Base-by-base conservation (phyloP, 2,329 filamentous ascomycete species). In the Hypoxylon sp. region DNA sequence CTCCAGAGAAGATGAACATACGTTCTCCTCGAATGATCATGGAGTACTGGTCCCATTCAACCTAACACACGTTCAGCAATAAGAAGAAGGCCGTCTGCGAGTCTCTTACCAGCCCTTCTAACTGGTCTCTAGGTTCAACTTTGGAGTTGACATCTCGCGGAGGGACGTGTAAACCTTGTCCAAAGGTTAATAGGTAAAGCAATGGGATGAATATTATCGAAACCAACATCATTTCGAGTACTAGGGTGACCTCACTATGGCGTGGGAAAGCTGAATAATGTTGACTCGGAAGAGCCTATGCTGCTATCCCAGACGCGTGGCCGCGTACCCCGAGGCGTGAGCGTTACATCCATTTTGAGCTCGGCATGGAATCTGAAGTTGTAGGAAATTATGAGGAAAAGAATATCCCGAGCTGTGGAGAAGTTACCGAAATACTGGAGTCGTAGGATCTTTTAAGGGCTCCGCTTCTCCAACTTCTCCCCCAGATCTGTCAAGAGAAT, bases 41-140 rank as follows among this genome's bases (percentile, higher is more conserved):
- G 0, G 91, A 92, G 71, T 92, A 83, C 46, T 91, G 84, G 76
- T 94, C 92, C 88, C 90, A 94, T 50, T 90, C 92, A 19, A 92
- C 85, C 73, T 74, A 42, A 26, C 8, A n/a, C 17, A 48, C 3
- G 13, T 39, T 66, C 14, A 69, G 59, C 10, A 62, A 61, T 24
- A n/a, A 33, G 4, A 55, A 37, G 17, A 22, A 11, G 19, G 29
- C 0, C 8, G 3, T 24, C 26, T 22, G 14, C 5, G 19, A 11
- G 14, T 10, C 17, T 31, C 58, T 61, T 22, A 60, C 55, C 42
- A 55, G 35, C 37, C 63, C 55, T 17, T 58, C 35, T 29, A 66
- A 58, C 14, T 29, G 22, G n/a, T 61, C 52, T 48, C 63, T 55
- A 5, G 33, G 8, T 11, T 53, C 58, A 11, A 61, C 6, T 14